phyloP scores from a whole-genome alignment of 2,329 filamentous ascomycete species.

The Aspergillus ustus region DNA sequence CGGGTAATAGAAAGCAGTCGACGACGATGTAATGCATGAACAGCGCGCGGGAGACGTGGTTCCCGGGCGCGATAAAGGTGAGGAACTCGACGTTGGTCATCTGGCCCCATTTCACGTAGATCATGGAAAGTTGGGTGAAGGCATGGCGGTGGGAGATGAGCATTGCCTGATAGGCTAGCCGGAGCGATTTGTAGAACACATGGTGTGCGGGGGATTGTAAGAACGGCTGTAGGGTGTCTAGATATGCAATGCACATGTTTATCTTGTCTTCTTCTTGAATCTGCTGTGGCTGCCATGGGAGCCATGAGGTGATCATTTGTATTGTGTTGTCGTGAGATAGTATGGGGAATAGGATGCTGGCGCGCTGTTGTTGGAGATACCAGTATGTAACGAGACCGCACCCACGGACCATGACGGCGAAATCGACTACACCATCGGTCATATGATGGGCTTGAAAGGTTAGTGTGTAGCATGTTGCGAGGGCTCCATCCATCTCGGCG shows the following conservation, averaged over 20 bases:
- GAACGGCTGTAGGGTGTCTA: slow-evolving; percentile 29
- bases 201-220: slow-evolving; percentile 39
- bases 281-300: slow-evolving; percentile 11
- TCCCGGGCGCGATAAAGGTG: slow-evolving; percentile 49
- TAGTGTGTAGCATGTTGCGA: slow-evolving; percentile 40
- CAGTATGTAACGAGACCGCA: slow-evolving; percentile 41
- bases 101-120: slow-evolving; percentile 13
- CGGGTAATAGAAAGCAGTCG: slow-evolving; percentile 47
- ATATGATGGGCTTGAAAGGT: slow-evolving; percentile 41
- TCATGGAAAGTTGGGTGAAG: background rate
- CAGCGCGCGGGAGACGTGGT: slow-evolving; percentile 49
- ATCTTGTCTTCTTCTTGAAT: slow-evolving; percentile 13
- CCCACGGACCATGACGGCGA: slow-evolving; percentile 41
- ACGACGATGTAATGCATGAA: slow-evolving; percentile 54
- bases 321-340: slow-evolving; percentile 9
- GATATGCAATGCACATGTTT: slow-evolving; percentile 21
- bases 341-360: slow-evolving; percentile 24
- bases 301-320: slow-evolving; percentile 1
- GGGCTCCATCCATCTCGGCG: slow-evolving; percentile 33
- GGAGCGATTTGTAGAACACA: slow-evolving; percentile 27
- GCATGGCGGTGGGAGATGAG: slow-evolving; percentile 4
- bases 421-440: slow-evolving; percentile 39
- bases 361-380: slow-evolving; percentile 28
- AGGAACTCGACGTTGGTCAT: slow-evolving; percentile 49
- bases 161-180: background rate